Percentiles rank a stretch among this genome's conserved stretches.
Evolutionary conservation across 2,329 filamentous ascomycete species (phyloP).

Genomic region (Domatiomyces globalis): DNA sequence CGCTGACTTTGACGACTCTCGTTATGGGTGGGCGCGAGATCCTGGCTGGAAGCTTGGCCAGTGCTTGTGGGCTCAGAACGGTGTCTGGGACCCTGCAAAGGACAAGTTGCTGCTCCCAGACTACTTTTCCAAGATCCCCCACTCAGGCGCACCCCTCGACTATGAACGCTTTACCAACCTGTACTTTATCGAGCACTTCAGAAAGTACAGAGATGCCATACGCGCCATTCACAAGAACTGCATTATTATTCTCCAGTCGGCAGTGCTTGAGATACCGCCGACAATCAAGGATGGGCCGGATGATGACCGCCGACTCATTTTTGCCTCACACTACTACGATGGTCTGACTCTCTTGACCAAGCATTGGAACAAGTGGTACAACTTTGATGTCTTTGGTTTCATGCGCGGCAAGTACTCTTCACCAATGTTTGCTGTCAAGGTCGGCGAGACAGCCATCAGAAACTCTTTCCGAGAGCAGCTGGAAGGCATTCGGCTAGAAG

Average conservation of each 20-base stretch:
- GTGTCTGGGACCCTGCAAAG: slow-evolving; percentile 73
- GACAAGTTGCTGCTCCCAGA: slow-evolving; percentile 69
- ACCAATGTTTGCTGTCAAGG: slow-evolving; percentile 79
- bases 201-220: slow-evolving; percentile 60
- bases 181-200: slow-evolving; percentile 79
- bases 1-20: slow-evolving; percentile 65
- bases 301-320: slow-evolving; percentile 80
- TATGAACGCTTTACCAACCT: slow-evolving; percentile 80
- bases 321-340: slow-evolving; percentile 92
- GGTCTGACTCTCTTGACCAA: slow-evolving; percentile 94
- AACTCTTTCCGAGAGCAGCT: slow-evolving; percentile 88
- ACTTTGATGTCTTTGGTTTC: slow-evolving; percentile 87
- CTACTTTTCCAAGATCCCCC: slow-evolving; percentile 72
- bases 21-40: slow-evolving; percentile 83
- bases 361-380: slow-evolving; percentile 97
- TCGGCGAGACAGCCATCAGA: slow-evolving; percentile 84
- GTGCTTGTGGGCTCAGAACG: slow-evolving; percentile 93
- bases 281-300: slow-evolving; percentile 73
- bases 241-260: slow-evolving; percentile 81
- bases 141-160: slow-evolving; percentile 57
- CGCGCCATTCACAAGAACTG: slow-evolving; percentile 62
- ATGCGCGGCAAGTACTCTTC: slow-evolving; percentile 76
- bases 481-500: slow-evolving; percentile 68
- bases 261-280: slow-evolving; percentile 82
- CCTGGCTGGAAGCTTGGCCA: slow-evolving; percentile 82